These are phyloP conservation scores for Entomophthora muscae DNA, from an alignment of 371 early-diverging fungal species.

Conservation along the genomic window DNA sequence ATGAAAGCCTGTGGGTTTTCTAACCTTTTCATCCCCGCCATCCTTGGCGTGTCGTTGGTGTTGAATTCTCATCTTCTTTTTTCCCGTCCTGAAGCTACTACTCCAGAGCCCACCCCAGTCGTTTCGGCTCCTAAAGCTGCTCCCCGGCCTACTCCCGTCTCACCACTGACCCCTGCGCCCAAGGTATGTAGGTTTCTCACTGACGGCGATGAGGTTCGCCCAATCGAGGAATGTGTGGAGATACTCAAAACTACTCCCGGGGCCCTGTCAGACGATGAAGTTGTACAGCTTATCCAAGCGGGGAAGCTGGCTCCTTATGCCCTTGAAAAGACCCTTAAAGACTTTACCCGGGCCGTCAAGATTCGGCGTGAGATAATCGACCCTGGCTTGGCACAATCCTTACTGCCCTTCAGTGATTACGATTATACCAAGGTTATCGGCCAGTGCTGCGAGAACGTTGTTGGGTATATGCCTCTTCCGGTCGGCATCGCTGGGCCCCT, in stretches of 20 bases:
- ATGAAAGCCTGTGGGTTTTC: slow-evolving; percentile 13
- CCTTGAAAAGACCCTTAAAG: slow-evolving; percentile 59
- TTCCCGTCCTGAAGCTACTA: slow-evolving; percentile 30
- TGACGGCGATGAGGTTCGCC: slow-evolving; percentile 21
- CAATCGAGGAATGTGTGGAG: slow-evolving; percentile 39
- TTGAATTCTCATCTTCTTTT: slow-evolving; percentile 47
- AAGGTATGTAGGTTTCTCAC: neutral
- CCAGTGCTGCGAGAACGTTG: slow-evolving; percentile 92
- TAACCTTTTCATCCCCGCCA: slow-evolving; percentile 26
- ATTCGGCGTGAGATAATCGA: slow-evolving; percentile 56
- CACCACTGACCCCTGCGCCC: neutral
- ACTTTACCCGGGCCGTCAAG: slow-evolving; percentile 63
- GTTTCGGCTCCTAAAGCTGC: neutral
- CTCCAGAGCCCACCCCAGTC: slow-evolving; percentile 5
- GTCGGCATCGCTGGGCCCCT: slow-evolving; percentile 86
- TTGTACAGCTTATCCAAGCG: slow-evolving; percentile 45
- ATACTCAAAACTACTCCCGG: slow-evolving; percentile 30
- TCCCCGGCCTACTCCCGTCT: neutral
- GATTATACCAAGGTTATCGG: slow-evolving; percentile 80
- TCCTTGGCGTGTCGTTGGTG: slow-evolving; percentile 32
- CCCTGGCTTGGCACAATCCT: slow-evolving; percentile 27
- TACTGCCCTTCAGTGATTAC: slow-evolving; percentile 61
- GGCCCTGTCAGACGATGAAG: slow-evolving; percentile 41
- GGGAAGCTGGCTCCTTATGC: slow-evolving; percentile 67
- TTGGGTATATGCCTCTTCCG: slow-evolving; percentile 89